Conservation (phyloP, 257 asterid genomes). For the Voacanga thouarsii region DNA sequence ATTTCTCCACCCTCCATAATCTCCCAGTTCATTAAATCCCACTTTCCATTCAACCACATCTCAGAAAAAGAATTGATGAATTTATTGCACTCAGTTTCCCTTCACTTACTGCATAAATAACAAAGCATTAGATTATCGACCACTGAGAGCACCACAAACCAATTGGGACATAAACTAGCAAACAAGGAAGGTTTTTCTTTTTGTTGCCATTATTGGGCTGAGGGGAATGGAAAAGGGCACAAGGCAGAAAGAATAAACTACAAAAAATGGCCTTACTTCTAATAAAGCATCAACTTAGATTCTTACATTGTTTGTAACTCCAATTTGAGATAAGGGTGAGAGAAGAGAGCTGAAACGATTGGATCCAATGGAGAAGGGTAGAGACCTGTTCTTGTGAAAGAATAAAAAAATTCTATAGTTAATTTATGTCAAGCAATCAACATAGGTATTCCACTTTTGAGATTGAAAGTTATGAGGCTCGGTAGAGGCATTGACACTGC, state of each 20-base stretch:
- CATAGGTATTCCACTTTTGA: no score
- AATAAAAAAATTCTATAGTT: no score
- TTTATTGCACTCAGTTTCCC: conserved; percentile 23
- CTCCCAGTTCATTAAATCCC: conserved; percentile 75
- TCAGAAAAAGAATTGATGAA: conserved; percentile 37
- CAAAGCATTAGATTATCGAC: conserved; percentile 28
- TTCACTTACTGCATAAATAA: conserved; percentile 30
- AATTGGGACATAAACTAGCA: neutral
- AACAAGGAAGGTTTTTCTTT: no score
- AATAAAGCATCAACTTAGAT: no score
- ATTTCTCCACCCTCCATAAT: conserved; percentile 60
- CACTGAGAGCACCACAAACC: neutral
- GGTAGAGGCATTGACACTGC: no score
- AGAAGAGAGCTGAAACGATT: no score
- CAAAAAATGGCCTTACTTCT: conserved; percentile 17
- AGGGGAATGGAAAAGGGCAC: conserved; percentile 1
- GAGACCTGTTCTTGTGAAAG: no score
- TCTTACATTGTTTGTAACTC: no score
- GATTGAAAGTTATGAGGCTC: no score
- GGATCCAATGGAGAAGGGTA: no score
- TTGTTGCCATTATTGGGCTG: neutral
- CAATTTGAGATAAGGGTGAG: no score
- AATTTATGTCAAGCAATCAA: no score
- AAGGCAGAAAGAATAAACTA: conserved; percentile 10
- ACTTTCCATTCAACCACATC: conserved; percentile 76